Evolutionary conservation across 2,329 filamentous ascomycete genomes (phyloP).

Genomic region (Cadophora sp.): DNA sequence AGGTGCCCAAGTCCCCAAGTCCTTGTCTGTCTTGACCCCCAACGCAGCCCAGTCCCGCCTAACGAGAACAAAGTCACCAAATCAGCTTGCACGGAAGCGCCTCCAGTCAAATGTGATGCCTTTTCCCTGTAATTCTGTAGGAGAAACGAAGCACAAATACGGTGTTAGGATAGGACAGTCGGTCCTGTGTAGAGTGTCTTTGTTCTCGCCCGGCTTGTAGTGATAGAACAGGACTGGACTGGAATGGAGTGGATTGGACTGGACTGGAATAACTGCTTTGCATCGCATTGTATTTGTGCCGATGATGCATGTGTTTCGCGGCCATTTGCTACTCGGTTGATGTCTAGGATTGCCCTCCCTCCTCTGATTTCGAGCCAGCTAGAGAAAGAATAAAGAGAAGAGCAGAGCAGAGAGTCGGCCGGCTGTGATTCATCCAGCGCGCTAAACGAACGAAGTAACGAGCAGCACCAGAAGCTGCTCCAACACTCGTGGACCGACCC

Average conservation of each 20-base stretch:
- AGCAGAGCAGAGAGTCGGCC: background rate
- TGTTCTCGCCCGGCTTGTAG: slow-evolving; percentile 1
- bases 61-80: background rate
- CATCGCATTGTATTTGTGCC: background rate
- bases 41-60: slow-evolving; percentile 10
- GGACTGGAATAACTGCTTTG: background rate
- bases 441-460: slow-evolving; percentile 2
- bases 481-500: background rate
- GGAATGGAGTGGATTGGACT: background rate
- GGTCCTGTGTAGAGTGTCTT: background rate
- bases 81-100: slow-evolving; percentile 8
- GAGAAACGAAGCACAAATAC: background rate
- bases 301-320: background rate
- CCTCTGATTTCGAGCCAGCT: background rate
- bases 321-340: background rate
- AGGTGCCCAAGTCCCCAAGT: background rate
- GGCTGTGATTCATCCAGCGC: slow-evolving; percentile 16
- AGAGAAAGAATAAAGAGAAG: too few relatives aligned
- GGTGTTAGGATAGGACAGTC: background rate
- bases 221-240: background rate
- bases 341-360: slow-evolving; percentile 6
- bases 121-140: background rate
- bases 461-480: background rate
- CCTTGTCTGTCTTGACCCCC: slow-evolving; percentile 7
- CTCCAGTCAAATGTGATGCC: background rate